These are phyloP conservation scores for Talaromyces sp. DNA, from an alignment of 2,329 filamentous ascomycete genomes.

Conservation along the genomic window DNA sequence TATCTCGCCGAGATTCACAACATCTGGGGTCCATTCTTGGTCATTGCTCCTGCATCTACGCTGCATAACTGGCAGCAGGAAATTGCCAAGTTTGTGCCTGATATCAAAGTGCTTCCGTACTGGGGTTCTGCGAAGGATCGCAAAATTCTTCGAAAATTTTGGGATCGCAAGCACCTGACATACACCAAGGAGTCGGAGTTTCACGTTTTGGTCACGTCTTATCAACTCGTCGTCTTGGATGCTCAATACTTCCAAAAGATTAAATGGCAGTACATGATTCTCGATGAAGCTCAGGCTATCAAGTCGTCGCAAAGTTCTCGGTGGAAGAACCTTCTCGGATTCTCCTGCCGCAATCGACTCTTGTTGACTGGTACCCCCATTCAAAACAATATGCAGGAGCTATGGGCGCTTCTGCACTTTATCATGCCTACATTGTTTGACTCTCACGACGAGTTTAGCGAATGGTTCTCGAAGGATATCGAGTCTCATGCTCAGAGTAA, in stretches of 20 bases:
- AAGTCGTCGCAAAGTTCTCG: slow-evolving; percentile 94
- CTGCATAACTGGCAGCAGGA: slow-evolving; percentile 99
- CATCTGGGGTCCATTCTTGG: slow-evolving; percentile 95
- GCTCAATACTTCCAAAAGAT: slow-evolving; percentile 98
- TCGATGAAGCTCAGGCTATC: slow-evolving; percentile 97
- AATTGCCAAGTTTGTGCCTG: slow-evolving; percentile 88
- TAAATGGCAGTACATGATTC: slow-evolving; percentile 99
- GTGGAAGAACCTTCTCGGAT: slow-evolving; percentile 92
- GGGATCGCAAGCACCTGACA: slow-evolving; percentile 95
- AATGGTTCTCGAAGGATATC: slow-evolving; percentile 60
- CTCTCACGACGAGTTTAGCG: slow-evolving; percentile 49
- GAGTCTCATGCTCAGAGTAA: slow-evolving; percentile 98
- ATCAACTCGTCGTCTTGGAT: slow-evolving; percentile 93
- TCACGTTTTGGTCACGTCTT: slow-evolving; percentile 93
- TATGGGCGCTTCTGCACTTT: slow-evolving; percentile 97
- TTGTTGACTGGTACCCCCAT: slow-evolving; percentile 95
- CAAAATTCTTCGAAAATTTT: slow-evolving; percentile 96
- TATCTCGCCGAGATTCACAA: slow-evolving; percentile 96
- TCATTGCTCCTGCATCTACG: slow-evolving; percentile 92
- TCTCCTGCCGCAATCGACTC: slow-evolving; percentile 91
- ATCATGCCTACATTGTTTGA: slow-evolving; percentile 99
- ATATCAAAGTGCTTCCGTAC: slow-evolving; percentile 92
- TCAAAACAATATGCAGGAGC: slow-evolving; percentile 99
- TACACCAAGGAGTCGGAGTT: slow-evolving; percentile 92
- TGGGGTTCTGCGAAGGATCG: slow-evolving; percentile 93